Conservation (phyloP, 2,329 filamentous ascomycete species). For the Scedosporium boydii region DNA sequence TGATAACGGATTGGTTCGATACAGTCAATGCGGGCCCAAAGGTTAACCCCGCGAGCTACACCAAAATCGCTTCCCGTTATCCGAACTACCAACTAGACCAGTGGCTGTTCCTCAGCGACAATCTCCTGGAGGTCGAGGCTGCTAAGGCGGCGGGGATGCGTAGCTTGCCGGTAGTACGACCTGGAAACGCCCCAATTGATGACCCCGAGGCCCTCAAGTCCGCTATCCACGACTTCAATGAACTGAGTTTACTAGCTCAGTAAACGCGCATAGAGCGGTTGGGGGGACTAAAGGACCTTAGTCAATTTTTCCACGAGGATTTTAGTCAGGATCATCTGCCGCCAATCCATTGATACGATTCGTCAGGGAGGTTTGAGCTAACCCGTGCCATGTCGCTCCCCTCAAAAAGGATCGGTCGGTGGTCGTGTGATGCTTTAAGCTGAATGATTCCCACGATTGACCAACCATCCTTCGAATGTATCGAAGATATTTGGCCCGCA, state of each 20-base stretch:
- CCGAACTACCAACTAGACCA: slow-evolving; percentile 35
- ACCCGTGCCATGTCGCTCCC: no score
- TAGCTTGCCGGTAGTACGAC: slow-evolving; percentile 52
- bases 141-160: slow-evolving; percentile 54
- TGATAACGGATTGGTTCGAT: slow-evolving; percentile 64
- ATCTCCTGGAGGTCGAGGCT: slow-evolving; percentile 58
- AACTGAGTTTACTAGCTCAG: slow-evolving; percentile 2
- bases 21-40: slow-evolving; percentile 74
- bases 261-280: not conserved
- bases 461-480: not conserved
- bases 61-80: slow-evolving; percentile 42
- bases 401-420: no score
- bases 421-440: not conserved
- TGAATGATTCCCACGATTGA: not conserved
- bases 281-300: not conserved
- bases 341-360: no score
- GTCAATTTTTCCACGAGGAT: no score
- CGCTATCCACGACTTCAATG: slow-evolving; percentile 24
- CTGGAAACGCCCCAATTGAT: slow-evolving; percentile 59
- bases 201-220: slow-evolving; percentile 30
- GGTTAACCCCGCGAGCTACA: slow-evolving; percentile 57
- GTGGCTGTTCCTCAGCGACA: slow-evolving; percentile 77
- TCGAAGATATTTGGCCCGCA: no score
- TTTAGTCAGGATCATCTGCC: no score
- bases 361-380: no score